Base-by-base conservation (phyloP, 352 stramenopile species). In the Globisporangium okanoganense region DNA sequence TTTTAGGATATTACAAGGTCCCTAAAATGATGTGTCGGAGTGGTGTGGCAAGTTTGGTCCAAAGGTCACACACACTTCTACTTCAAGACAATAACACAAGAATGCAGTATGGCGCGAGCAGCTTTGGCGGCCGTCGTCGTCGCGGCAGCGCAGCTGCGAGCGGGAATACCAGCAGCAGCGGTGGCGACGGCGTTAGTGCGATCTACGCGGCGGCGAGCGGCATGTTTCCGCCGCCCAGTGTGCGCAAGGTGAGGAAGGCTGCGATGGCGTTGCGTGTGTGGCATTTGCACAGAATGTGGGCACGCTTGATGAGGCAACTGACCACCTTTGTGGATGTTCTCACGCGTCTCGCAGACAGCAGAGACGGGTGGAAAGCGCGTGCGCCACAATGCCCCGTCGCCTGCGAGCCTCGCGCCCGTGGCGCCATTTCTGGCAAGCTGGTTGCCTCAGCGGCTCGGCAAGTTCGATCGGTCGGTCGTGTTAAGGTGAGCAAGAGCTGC, bases 171-270 rank as follows among this genome's bases (percentile, higher is more conserved):
- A 27, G 25, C 8, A 43, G 27, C 35, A 56, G 51, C 24, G 67
- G 24, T 40, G 44, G 16, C 14, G 25, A 65, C 14, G 31, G 31
- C 20, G 68, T 72, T 35, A 76, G 69, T n/a, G 60, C 66, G 2
- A 54, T 76, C 8, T 76, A 72, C 59, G 69, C 62, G 7, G 47
- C 44, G 3, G 69, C 63, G 22, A 74, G 69, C 38, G 69, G 69
- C 2, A n/a, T 71, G 14, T 20, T 62, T 8, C 49, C 69, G 18
- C 22, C 25, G 1, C 49, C 66, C 8, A 50, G 24, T 16, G 58
- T 56, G 27, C 40, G 57, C 13, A 62, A 67, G 56, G 58, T 68
- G 43, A 2, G 7, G 5, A 58, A 22, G 4, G 9, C 25, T 38
- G 45, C 31, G 31, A 20, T 20, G n/a, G n/a, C n/a, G n/a, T n/a